Conservation (phyloP, 2,329 filamentous ascomycete species). For the Fusarium algeriense region DNA sequence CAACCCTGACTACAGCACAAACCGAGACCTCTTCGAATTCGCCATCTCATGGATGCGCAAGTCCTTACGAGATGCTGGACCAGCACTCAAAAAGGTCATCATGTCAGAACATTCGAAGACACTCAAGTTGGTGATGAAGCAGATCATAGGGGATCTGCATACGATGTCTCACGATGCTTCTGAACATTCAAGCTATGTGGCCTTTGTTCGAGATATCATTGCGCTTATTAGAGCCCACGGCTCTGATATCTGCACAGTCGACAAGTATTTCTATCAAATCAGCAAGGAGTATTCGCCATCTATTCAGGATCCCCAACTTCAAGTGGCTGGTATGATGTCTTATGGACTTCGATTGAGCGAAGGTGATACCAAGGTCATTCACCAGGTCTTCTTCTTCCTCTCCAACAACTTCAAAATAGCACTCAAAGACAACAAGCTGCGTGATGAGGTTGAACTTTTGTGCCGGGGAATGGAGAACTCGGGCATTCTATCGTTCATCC, state of each 20-base stretch:
- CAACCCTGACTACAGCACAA: conserved; percentile 62
- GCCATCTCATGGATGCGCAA: conserved; percentile 64
- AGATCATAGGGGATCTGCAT: conserved; percentile 64
- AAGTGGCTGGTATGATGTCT: conserved; percentile 66
- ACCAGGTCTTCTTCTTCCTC: conserved; percentile 68
- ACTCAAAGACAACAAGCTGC: conserved; percentile 62
- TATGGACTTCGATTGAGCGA: conserved; percentile 68
- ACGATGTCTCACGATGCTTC: conserved; percentile 51
- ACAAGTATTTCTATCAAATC: conserved; percentile 68
- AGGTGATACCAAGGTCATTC: conserved; percentile 60
- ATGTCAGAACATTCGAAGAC: conserved; percentile 58
- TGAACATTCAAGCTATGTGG: conserved; percentile 62
- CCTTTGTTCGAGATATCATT: conserved; percentile 65
- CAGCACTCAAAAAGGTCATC: conserved; percentile 52
- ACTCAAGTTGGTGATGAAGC: conserved; percentile 64
- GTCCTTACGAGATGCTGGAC: conserved; percentile 56
- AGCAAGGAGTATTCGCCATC: conserved; percentile 68
- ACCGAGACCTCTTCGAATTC: conserved; percentile 63
- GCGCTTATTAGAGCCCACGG: conserved; percentile 67
- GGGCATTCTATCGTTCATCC: conserved; percentile 60
- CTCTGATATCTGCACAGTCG: conserved; percentile 65
- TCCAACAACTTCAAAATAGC: conserved; percentile 69
- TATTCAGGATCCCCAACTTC: conserved; percentile 66
- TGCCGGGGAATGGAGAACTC: conserved; percentile 61
- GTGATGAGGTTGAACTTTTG: conserved; percentile 61